Conservation (phyloP, 75 land plant species). For the Azolla pinnata region DNA sequence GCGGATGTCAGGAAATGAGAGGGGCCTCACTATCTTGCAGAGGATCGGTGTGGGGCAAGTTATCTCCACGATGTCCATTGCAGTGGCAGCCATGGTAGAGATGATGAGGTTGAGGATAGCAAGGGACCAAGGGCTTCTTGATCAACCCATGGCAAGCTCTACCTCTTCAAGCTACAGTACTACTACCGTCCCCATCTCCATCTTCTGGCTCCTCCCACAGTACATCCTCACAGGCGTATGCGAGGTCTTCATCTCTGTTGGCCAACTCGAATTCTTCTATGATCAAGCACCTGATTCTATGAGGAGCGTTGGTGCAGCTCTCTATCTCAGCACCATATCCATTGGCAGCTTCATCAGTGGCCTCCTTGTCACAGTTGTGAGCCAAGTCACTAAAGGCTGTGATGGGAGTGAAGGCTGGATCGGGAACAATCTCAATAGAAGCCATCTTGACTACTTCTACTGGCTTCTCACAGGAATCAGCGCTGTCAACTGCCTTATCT, state of each 20-base stretch:
- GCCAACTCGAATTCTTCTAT: constrained; percentile 55
- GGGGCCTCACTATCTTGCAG: constrained; percentile 51
- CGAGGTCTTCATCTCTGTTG: constrained; percentile 52
- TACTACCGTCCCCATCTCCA: constrained; percentile 40
- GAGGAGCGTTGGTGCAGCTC: constrained; percentile 48
- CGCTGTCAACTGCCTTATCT: constrained; percentile 41
- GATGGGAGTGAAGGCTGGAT: constrained; percentile 24
- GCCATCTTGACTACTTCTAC: constrained; percentile 71
- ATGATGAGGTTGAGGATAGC: constrained; percentile 26
- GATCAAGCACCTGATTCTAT: constrained; percentile 48
- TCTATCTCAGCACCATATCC: constrained; percentile 40
- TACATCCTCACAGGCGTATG: constrained; percentile 44
- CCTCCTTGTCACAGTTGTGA: constrained; percentile 27
- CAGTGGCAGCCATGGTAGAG: constrained; percentile 42
- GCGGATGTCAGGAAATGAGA: constrained; percentile 28
- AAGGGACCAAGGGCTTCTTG: constrained; percentile 9
- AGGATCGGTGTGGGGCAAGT: constrained; percentile 49
- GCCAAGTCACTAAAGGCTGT: constrained; percentile 12
- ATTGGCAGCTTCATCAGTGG: constrained; percentile 50
- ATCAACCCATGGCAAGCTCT: constrained; percentile 3
- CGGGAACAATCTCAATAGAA: constrained; percentile 48
- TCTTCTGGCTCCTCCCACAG: constrained; percentile 58
- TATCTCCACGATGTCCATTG: constrained; percentile 44
- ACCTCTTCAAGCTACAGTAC: no score
- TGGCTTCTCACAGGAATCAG: constrained; percentile 65